phyloP scores from a whole-genome alignment of 495 filamentous ascomycete species.

The Cercophora scortea region DNA sequence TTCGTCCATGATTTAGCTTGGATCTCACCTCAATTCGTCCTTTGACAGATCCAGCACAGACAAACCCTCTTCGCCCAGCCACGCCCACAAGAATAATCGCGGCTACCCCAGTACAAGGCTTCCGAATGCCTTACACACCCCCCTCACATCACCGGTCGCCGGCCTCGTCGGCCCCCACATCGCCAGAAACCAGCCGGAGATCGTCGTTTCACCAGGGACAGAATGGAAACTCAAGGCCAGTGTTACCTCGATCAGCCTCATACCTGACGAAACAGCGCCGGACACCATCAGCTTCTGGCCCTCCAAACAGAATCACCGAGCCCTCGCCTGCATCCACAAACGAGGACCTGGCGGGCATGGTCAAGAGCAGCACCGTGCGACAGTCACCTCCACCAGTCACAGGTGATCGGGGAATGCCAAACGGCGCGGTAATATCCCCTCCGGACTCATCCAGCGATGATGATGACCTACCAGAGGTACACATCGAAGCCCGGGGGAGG shows the following conservation, averaged over 20 bases:
- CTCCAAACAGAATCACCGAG: conserved; percentile 25
- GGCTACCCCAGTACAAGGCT: background rate
- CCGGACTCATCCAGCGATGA: conserved; percentile 89
- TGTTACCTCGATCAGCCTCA: conserved; percentile 64
- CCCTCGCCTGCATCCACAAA: conserved; percentile 38
- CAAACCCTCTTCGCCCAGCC: background rate
- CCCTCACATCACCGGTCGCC: conserved; percentile 76
- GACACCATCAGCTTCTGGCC: conserved; percentile 31
- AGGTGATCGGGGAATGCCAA: conserved; percentile 58
- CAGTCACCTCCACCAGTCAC: conserved; percentile 74
- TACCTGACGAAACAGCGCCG: conserved; percentile 57
- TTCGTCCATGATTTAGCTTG: conserved; percentile 14
- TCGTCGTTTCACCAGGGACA: conserved; percentile 42
- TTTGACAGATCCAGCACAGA: background rate
- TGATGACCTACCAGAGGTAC: conserved; percentile 48
- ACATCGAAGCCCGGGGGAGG: conserved; percentile 29
- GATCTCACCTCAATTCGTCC: background rate
- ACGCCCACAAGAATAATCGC: background rate
- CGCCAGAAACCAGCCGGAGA: conserved; percentile 52
- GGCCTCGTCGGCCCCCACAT: conserved; percentile 58
- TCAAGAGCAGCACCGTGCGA: conserved; percentile 48
- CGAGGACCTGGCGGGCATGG: conserved; percentile 42
- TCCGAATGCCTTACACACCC: conserved; percentile 87
- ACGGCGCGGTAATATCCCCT: conserved; percentile 76
- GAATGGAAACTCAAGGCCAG: conserved; percentile 39